Percentiles rank a stretch among this genome's conserved stretches.
Evolutionary conservation across 306 rosid genomes (phyloP).

Genomic region (Quercus gilva): DNA sequence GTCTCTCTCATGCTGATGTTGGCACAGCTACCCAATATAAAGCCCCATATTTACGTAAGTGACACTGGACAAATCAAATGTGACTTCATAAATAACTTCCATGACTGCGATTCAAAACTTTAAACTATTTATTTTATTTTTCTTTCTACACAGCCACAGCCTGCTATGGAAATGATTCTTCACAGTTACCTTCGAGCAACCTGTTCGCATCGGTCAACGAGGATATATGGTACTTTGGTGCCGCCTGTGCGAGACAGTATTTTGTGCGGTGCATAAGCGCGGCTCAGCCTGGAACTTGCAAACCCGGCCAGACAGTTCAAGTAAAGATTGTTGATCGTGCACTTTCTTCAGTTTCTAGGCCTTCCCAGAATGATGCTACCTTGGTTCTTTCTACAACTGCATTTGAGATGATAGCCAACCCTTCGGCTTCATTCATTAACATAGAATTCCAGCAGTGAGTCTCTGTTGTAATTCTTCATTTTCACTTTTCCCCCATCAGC

Average conservation of each 20-base stretch:
- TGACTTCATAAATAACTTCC: neutral
- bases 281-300: conserved; percentile 37
- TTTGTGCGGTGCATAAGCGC: conserved; percentile 72
- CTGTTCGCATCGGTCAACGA: conserved; percentile 75
- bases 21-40: conserved; percentile 58
- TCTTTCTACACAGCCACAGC: conserved; percentile 43
- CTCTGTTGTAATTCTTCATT: neutral
- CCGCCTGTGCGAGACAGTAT: conserved; percentile 74
- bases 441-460: conserved; percentile 67
- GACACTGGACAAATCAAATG: neutral
- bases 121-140: neutral
- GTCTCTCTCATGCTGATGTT: conserved; percentile 38
- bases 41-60: conserved; percentile 65
- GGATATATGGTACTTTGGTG: conserved; percentile 85
- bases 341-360: conserved; percentile 32
- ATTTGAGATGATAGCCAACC: conserved; percentile 50
- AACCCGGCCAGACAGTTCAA: conserved; percentile 46
- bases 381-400: conserved; percentile 62
- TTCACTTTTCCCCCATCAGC: neutral
- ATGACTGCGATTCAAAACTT: neutral
- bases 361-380: conserved; percentile 35
- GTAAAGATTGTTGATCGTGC: conserved; percentile 74
- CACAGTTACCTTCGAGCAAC: conserved; percentile 52
- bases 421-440: conserved; percentile 41
- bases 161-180: conserved; percentile 42